Conservation (phyloP, 2,329 filamentous ascomycete genomes). For the Monilinia fructigena region DNA sequence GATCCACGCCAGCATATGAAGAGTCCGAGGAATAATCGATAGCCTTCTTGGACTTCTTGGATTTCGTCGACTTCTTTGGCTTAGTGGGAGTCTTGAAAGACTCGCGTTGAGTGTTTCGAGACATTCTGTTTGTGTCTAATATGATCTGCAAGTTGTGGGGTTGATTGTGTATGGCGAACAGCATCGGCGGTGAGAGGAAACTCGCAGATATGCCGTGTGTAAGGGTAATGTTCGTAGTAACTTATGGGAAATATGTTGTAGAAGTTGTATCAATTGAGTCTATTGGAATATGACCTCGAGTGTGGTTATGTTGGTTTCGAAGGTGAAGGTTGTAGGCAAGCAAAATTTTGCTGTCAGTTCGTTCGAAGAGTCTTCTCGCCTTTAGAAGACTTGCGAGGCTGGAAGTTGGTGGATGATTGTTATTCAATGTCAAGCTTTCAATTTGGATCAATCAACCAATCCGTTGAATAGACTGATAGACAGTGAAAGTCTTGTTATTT, state of each 20-base stretch:
- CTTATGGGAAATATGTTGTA: background rate
- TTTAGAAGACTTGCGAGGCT: slow-evolving; percentile 24
- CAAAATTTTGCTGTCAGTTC: slow-evolving; percentile 9
- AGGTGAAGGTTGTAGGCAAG: background rate
- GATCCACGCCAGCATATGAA: slow-evolving; percentile 73
- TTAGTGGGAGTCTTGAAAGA: slow-evolving; percentile 42
- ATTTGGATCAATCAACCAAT: slow-evolving; percentile 27
- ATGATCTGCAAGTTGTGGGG: slow-evolving; percentile 16
- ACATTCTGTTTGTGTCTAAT: slow-evolving; percentile 33
- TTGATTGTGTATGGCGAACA: slow-evolving; percentile 16
- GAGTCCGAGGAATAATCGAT: slow-evolving; percentile 60
- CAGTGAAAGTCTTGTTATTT: slow-evolving; percentile 59
- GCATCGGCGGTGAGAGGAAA: slow-evolving; percentile 30
- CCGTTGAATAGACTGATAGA: slow-evolving; percentile 32
- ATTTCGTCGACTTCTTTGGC: slow-evolving; percentile 10
- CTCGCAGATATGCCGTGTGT: slow-evolving; percentile 3
- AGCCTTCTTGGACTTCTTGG: slow-evolving; percentile 30
- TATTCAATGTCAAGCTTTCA: slow-evolving; percentile 42
- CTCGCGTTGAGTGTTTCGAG: slow-evolving; percentile 52
- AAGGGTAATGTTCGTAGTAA: background rate
- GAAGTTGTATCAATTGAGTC: background rate
- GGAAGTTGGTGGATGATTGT: slow-evolving; percentile 34
- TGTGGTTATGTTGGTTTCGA: background rate
- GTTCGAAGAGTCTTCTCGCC: slow-evolving; percentile 23
- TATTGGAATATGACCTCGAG: background rate